A percentile compares a stretch with the other conserved stretches of the same genome.
These are phyloP conservation scores for Bacidia gigantensis DNA, from an alignment of 495 filamentous ascomycete genomes.

Conservation along the genomic window DNA sequence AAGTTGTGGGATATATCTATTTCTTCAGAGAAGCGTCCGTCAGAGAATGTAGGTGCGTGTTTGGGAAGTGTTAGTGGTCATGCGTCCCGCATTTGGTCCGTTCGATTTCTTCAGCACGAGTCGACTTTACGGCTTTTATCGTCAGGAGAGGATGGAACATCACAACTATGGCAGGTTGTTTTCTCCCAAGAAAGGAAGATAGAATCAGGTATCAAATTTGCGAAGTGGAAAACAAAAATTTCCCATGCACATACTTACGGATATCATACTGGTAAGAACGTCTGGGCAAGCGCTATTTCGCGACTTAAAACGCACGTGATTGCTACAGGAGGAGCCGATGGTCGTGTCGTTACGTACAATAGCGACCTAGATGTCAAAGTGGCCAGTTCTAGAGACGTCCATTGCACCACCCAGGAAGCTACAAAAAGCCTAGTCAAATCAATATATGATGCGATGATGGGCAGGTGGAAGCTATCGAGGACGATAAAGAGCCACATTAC, in stretches of 20 bases:
- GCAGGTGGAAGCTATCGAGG: conserved; percentile 14
- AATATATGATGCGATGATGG: conserved; percentile 13
- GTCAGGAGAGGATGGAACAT: conserved; percentile 65
- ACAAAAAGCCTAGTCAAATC: neutral
- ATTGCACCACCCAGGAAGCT: too few relatives aligned
- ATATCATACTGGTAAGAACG: conserved; percentile 73
- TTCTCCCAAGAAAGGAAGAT: conserved; percentile 8
- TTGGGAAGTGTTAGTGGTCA: conserved; percentile 71
- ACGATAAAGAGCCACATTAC: conserved; percentile 6
- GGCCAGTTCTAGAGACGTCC: neutral
- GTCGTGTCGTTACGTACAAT: conserved; percentile 33
- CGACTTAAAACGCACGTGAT: too few relatives aligned
- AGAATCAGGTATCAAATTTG: conserved; percentile 10
- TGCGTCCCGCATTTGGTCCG: conserved; percentile 76
- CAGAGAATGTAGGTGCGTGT: conserved; percentile 10
- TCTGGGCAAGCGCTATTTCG: conserved; percentile 65
- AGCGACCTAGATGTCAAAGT: neutral
- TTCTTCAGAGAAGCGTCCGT: neutral
- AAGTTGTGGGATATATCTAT: conserved; percentile 73
- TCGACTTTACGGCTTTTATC: conserved; percentile 40
- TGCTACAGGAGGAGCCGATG: conserved; percentile 82
- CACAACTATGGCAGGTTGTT: conserved; percentile 56
- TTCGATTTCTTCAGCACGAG: conserved; percentile 43
- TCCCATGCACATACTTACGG: conserved; percentile 36
- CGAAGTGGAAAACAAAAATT: conserved; percentile 19